Base-by-base conservation (phyloP, 1,284 basidiomycete species). In the Cystobasidiaceae sp. region DNA sequence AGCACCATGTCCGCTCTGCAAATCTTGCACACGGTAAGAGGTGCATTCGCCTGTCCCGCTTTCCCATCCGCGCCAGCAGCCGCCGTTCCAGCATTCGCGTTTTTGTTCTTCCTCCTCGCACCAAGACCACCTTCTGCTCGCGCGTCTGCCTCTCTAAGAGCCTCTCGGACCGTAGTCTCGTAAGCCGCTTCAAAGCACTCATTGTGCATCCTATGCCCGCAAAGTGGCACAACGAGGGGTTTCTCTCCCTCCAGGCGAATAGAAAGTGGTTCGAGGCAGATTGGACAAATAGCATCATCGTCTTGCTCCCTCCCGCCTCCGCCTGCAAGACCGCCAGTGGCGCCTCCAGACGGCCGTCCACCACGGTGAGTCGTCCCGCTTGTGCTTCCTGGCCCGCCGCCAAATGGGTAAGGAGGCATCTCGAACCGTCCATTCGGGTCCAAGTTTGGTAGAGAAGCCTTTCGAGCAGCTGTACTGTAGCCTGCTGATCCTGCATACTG, bases 181-280 rank as follows among this genome's bases (percentile, higher is more conserved):
- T 98, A 98, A 4, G 97, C 93, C 13, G 91, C 89, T 8, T 86
- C 89, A 75, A 96, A 97, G 78, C 93, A 97, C 19, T 91, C 92
- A 39, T 62, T 68, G 79, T 84, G 94, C 25, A 98, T 83, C 9
- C 90, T 88, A 79, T 98, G 94, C n/a, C 94, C 93, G 73, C 94
- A 98, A 74, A 91, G 87, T 30, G 94, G 94, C 27, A 96, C 87
- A 64, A 98, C 88, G 74, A 97, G 93, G 1, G 93, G 90, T 75
- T 94, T 97, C 79, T 98, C 94, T 17, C 94, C 93, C 0, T 86
- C 89, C 21, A 92, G 80, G 69, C 77, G 64, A 69, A 92, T 90
- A 72, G 86, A 88, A 71, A 93, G 85, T 1, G 88, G 87, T 74
- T 93, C 91, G 72, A 93, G 84, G 77, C 90, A 93, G 73, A 93